These are phyloP conservation scores for Penicillium sp. DNA, from an alignment of 2,329 filamentous ascomycete genomes.

Conservation along the genomic window DNA sequence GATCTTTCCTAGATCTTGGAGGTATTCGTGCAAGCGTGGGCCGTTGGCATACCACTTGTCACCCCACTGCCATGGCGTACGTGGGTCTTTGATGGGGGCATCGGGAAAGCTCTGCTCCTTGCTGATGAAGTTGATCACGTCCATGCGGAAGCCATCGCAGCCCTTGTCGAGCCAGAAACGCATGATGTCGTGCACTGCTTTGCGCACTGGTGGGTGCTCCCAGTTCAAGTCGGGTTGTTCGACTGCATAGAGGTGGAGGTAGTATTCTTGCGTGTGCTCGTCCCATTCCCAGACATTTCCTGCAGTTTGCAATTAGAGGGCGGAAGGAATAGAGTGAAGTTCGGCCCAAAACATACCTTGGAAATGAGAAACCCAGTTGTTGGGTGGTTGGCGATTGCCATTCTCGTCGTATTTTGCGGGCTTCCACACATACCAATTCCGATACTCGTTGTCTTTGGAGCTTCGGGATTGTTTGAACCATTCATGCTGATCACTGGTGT, in stretches of 20 bases:
- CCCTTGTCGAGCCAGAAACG: conserved; percentile 77
- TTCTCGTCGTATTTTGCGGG: conserved; percentile 56
- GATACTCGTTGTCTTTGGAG: conserved; percentile 63
- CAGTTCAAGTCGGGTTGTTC: conserved; percentile 86
- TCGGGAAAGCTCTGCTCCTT: conserved; percentile 61
- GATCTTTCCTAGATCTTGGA: conserved; percentile 56
- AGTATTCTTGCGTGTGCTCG: conserved; percentile 72
- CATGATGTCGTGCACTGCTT: conserved; percentile 73
- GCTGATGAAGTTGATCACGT: conserved; percentile 73
- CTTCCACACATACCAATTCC: conserved; percentile 68
- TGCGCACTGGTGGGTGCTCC: conserved; percentile 68
- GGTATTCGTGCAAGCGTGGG: conserved; percentile 59
- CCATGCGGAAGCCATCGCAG: conserved; percentile 73
- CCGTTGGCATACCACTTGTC: conserved; percentile 56
- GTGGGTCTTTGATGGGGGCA: conserved; percentile 36
- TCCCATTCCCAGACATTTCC: conserved; percentile 61
- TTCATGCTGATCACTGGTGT: conserved; percentile 70
- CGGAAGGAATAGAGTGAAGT: too few species aligned
- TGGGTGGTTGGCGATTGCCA: conserved; percentile 68
- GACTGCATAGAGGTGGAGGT: conserved; percentile 72
- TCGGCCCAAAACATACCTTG: conserved; percentile 27
- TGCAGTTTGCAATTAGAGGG: conserved; percentile 18
- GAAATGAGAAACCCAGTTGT: conserved; percentile 66
- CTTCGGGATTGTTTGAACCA: conserved; percentile 71
- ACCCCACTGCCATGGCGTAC: conserved; percentile 36